Percentiles rank a stretch among this genome's conserved stretches.
Evolutionary conservation across 2,329 filamentous ascomycete genomes (phyloP).

Genomic region (Aspergillus sp.): DNA sequence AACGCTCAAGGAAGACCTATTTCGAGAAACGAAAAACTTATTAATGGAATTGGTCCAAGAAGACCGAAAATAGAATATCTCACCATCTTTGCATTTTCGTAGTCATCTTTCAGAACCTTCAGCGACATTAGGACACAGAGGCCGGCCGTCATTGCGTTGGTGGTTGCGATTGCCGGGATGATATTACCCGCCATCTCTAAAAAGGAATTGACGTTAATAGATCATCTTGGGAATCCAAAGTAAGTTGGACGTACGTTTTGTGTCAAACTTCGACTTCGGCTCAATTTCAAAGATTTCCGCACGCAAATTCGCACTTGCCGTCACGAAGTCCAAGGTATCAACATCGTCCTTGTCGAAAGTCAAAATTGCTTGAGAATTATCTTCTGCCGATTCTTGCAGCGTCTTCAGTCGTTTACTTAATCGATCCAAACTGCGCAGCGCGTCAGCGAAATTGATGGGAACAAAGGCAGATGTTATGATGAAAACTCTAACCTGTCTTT

Average conservation of each 20-base stretch:
- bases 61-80: slow-evolving; percentile 10
- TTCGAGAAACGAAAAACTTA: slow-evolving; percentile 3
- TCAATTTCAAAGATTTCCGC: slow-evolving; percentile 89
- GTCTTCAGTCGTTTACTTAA: slow-evolving; percentile 72
- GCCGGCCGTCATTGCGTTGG: slow-evolving; percentile 92
- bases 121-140: slow-evolving; percentile 90
- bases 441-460: slow-evolving; percentile 12
- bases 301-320: slow-evolving; percentile 84
- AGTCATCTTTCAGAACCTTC: slow-evolving; percentile 78
- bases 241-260: slow-evolving; percentile 63
- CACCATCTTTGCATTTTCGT: slow-evolving; percentile 72
- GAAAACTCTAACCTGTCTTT: slow-evolving; percentile 61
- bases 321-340: slow-evolving; percentile 92
- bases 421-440: slow-evolving; percentile 60
- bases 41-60: not conserved
- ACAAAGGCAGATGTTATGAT: not conserved
- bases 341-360: slow-evolving; percentile 96
- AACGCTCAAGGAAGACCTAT: slow-evolving; percentile 74
- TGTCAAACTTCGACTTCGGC: slow-evolving; percentile 86
- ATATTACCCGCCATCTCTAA: slow-evolving; percentile 97
- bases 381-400: slow-evolving; percentile 55
- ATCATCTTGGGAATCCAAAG: not conserved
- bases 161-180: slow-evolving; percentile 96
- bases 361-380: slow-evolving; percentile 57
- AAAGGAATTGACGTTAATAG: slow-evolving; percentile 14